phyloP scores from a whole-genome alignment of 441 rosid species.

The Populus hybrid region DNA sequence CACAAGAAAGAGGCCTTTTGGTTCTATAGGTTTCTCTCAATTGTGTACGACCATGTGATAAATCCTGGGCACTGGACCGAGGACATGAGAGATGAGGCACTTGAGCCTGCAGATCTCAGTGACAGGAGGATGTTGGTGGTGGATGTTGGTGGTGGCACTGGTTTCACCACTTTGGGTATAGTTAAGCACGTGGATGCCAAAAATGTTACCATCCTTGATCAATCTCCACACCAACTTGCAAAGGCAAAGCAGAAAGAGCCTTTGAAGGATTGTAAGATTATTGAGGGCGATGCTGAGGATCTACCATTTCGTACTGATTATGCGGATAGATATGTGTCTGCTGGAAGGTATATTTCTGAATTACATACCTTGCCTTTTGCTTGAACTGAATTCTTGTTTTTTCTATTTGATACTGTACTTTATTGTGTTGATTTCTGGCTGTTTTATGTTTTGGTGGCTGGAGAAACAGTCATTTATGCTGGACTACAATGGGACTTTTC shows the following conservation, averaged over 20 bases:
- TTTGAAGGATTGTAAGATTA: slow-evolving; percentile 47
- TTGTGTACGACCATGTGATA: slow-evolving; percentile 45
- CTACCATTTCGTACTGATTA: slow-evolving; percentile 46
- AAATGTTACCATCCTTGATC: slow-evolving; percentile 50
- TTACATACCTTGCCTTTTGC: neutral
- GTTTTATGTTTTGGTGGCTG: neutral
- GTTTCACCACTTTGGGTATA: slow-evolving; percentile 52
- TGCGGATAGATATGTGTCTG: slow-evolving; percentile 50
- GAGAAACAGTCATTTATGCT: neutral
- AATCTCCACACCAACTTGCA: slow-evolving; percentile 54
- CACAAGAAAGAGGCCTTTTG: slow-evolving; percentile 52
- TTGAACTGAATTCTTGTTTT: neutral
- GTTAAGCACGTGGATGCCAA: slow-evolving; percentile 57
- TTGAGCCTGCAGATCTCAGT: slow-evolving; percentile 42
- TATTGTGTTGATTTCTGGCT: neutral
- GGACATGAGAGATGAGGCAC: slow-evolving; percentile 49
- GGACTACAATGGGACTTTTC: neutral
- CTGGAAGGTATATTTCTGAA: slow-evolving; percentile 40
- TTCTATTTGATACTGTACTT: neutral
- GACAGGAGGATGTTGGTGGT: slow-evolving; percentile 38
- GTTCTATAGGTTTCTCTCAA: slow-evolving; percentile 49
- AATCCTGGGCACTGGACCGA: slow-evolving; percentile 60
- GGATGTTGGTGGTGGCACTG: slow-evolving; percentile 55
- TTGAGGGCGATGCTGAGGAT: slow-evolving; percentile 59
- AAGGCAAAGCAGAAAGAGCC: slow-evolving; percentile 52